Percentiles rank a stretch among this genome's conserved stretches.
phyloP scores from a whole-genome alignment of 2,329 filamentous ascomycete species.

The Neonectria hederae region DNA sequence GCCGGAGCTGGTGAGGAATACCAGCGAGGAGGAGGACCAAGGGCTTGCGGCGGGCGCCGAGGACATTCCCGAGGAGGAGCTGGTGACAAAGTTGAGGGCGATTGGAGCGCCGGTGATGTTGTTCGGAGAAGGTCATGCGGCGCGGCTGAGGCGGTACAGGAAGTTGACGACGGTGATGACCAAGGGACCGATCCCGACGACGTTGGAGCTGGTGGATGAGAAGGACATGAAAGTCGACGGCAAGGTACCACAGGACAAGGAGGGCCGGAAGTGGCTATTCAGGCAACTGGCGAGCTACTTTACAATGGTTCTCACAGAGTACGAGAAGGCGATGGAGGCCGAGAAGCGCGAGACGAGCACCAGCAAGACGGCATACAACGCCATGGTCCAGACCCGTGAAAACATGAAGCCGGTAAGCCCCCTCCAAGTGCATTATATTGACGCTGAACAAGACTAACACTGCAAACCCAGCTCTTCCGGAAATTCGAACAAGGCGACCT shows the following conservation, averaged over 20 bases:
- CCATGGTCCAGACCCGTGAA: constrained; percentile 87
- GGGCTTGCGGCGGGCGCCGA: constrained; percentile 57
- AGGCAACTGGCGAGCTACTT: constrained; percentile 95
- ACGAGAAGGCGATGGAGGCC: constrained; percentile 80
- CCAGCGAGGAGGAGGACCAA: constrained; percentile 54
- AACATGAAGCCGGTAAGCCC: constrained; percentile 78
- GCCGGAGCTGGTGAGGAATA: constrained; percentile 68
- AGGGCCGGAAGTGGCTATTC: constrained; percentile 77
- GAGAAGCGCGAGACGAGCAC: constrained; percentile 72
- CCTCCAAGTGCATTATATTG: neutral
- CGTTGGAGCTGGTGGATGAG: constrained; percentile 80
- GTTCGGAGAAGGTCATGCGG: constrained; percentile 83
- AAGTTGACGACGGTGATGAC: constrained; percentile 70
- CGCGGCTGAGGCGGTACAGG: constrained; percentile 75
- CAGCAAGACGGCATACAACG: constrained; percentile 82
- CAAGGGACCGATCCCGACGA: constrained; percentile 87
- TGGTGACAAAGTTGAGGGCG: constrained; percentile 73
- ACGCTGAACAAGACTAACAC: constrained; percentile 8
- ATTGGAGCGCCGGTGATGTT: constrained; percentile 77
- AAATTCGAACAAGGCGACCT: constrained; percentile 86
- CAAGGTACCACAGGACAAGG: constrained; percentile 68
- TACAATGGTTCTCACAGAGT: constrained; percentile 92
- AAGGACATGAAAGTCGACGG: constrained; percentile 86
- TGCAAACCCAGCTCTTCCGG: constrained; percentile 72
- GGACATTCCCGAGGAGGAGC: constrained; percentile 76